These are phyloP conservation scores for Monosporascus sp. DNA, from an alignment of 2,329 filamentous ascomycete genomes.

Conservation along the genomic window DNA sequence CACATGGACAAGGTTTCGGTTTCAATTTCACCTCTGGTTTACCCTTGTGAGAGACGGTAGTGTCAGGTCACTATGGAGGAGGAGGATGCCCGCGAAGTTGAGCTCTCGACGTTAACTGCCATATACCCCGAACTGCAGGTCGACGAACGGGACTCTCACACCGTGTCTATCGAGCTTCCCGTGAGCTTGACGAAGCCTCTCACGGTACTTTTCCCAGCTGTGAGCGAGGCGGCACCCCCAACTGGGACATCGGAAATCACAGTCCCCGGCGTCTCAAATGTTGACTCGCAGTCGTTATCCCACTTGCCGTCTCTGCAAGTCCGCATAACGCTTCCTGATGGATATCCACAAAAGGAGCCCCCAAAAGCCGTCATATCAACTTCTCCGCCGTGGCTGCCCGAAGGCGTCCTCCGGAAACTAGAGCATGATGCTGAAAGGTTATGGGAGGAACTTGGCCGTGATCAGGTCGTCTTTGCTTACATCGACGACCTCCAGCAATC, in stretches of 20 bases:
- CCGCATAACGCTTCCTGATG: conserved; percentile 47
- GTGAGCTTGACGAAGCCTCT: conserved; percentile 50
- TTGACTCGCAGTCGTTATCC: conserved; percentile 43
- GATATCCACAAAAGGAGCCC: conserved; percentile 50
- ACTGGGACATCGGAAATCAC: conserved; percentile 9
- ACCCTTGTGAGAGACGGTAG: not conserved
- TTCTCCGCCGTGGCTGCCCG: conserved; percentile 51
- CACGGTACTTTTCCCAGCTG: conserved; percentile 51
- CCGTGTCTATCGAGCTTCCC: conserved; percentile 52
- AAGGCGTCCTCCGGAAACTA: conserved; percentile 40
- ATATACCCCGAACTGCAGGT: conserved; percentile 62
- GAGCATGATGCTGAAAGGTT: conserved; percentile 44
- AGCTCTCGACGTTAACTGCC: conserved; percentile 55
- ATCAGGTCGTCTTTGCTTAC: conserved; percentile 55
- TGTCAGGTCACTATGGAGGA: conserved; percentile 10
- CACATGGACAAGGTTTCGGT: not conserved
- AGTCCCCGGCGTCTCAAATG: conserved; percentile 5
- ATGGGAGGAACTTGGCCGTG: conserved; percentile 58
- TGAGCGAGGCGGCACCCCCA: conserved; percentile 28
- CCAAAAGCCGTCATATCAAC: conserved; percentile 48
- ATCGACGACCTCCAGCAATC: conserved; percentile 58
- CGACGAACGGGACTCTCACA: conserved; percentile 36
- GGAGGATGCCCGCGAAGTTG: conserved; percentile 47
- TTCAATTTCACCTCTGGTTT: not conserved
- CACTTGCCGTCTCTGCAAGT: conserved; percentile 55